phyloP scores from a whole-genome alignment of 257 asterid genomes.

The Osmanthus fragrans region DNA sequence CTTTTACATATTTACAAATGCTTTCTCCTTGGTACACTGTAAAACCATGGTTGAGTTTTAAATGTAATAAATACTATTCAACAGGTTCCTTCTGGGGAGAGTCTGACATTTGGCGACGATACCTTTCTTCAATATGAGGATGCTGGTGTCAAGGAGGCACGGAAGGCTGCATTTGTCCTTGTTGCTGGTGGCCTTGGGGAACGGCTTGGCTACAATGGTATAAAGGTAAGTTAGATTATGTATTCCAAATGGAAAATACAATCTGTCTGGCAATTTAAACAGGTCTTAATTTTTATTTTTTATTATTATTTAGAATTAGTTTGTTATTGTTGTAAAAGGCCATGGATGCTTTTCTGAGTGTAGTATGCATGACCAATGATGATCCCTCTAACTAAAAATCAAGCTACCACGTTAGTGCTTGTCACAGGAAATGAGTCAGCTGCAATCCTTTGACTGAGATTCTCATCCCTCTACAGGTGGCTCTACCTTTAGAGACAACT shows the following conservation, averaged over 20 bases:
- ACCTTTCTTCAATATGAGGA: constrained; percentile 67
- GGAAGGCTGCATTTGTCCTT: constrained; percentile 92
- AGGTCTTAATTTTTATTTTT: neutral
- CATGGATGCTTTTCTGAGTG: constrained; percentile 7
- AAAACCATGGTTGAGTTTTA: constrained; percentile 15
- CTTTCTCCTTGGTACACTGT: neutral
- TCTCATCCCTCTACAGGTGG: constrained; percentile 61
- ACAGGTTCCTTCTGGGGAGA: constrained; percentile 97
- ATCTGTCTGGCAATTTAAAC: neutral
- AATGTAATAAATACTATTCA: constrained; percentile 15
- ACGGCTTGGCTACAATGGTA: constrained; percentile 97
- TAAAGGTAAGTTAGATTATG: constrained; percentile 58
- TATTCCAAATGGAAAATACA: neutral
- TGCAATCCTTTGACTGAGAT: constrained; percentile 28
- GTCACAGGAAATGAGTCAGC: constrained; percentile 16
- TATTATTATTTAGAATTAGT: neutral
- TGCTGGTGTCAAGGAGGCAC: constrained; percentile 78
- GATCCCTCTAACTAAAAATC: neutral
- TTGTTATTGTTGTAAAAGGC: neutral
- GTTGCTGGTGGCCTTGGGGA: constrained; percentile 99
- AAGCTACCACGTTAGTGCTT: constrained; percentile 12
- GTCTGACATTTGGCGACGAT: constrained; percentile 72
- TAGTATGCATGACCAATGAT: neutral
- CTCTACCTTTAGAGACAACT: constrained; percentile 81
- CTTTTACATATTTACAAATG: neutral